phyloP scores from a whole-genome alignment of 139 green algal species.

The Chlamydomonas sp. region DNA sequence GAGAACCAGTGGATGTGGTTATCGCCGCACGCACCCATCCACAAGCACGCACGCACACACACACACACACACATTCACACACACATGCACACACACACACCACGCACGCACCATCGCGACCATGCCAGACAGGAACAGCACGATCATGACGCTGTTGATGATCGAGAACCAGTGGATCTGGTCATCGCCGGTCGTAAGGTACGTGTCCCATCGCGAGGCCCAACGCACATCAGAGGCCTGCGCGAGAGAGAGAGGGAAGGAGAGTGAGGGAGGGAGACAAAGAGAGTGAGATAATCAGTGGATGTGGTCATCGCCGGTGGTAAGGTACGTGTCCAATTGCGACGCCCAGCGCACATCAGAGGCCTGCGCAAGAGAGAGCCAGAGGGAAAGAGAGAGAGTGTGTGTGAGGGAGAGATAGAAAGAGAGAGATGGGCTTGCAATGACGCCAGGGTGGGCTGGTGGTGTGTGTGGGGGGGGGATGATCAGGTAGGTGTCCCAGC shows the following conservation, averaged over 20 bases:
- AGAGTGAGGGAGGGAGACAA: background rate
- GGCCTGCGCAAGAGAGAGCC: constrained; percentile 18
- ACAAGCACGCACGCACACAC: too few relatives aligned
- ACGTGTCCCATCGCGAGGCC: constrained; percentile 96
- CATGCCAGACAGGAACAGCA: constrained; percentile 97
- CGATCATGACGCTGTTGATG: constrained; percentile 98
- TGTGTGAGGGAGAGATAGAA: too few relatives aligned
- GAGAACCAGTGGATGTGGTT: constrained; percentile 99
- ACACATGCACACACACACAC: too few relatives aligned
- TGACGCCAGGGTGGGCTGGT: too few relatives aligned
- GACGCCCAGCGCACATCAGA: constrained; percentile 91
- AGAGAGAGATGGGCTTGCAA: too few relatives aligned
- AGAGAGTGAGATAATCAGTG: constrained; percentile 77
- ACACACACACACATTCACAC: too few relatives aligned
- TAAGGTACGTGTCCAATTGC: constrained; percentile 96
- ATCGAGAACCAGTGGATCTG: constrained; percentile 99
- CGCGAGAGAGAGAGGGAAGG: background rate
- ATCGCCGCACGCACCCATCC: too few relatives aligned
- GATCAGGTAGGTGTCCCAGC: too few relatives aligned
- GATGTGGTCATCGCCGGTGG: constrained; percentile 93
- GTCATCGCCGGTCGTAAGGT: constrained; percentile 90
- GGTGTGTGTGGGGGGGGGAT: too few relatives aligned
- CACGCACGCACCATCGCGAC: too few relatives aligned
- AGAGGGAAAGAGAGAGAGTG: too few relatives aligned
- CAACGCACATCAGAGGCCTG: constrained; percentile 78